phyloP scores from a whole-genome alignment of 2,329 filamentous ascomycete genomes.

The Epichloe gansuensis region DNA sequence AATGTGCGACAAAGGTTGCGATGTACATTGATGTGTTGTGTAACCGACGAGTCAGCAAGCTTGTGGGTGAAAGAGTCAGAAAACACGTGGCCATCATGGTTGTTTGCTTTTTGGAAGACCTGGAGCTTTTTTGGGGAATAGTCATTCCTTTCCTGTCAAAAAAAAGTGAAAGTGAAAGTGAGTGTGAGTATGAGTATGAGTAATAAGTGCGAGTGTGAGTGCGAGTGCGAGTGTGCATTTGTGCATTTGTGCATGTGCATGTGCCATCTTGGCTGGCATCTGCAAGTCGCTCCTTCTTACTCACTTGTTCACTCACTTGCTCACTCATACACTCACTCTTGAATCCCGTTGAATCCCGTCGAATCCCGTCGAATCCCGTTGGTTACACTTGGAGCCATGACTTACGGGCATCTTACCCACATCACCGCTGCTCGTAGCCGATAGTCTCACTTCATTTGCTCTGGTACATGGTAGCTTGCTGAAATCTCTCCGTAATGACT shows the following conservation, averaged over 20 bases:
- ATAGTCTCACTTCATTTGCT: neutral
- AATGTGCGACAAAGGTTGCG: neutral
- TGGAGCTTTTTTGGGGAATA: neutral
- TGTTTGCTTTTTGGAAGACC: neutral
- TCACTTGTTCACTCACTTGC: neutral
- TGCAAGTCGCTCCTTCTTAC: neutral
- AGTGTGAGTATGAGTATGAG: neutral
- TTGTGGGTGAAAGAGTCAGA: neutral
- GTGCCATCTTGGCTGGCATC: neutral
- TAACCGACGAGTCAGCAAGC: slow-evolving; percentile 2
- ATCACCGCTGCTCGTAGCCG: slow-evolving; percentile 1
- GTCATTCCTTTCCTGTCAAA: neutral
- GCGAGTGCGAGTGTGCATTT: too few species aligned
- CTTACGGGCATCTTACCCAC: neutral
- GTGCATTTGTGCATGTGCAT: too few species aligned
- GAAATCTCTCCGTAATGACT: neutral
- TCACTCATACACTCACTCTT: too few species aligned
- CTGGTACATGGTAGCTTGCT: neutral
- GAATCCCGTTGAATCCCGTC: too few species aligned
- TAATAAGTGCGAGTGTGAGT: neutral
- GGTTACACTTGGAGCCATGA: slow-evolving; percentile 1
- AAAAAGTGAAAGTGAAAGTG: neutral
- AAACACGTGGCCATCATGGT: slow-evolving; percentile 1
- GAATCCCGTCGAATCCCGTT: neutral
- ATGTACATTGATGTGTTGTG: slow-evolving; percentile 1